Evolutionary conservation across 2,329 filamentous ascomycete species (phyloP).

Genomic region (Xylariomycetidae sp.): DNA sequence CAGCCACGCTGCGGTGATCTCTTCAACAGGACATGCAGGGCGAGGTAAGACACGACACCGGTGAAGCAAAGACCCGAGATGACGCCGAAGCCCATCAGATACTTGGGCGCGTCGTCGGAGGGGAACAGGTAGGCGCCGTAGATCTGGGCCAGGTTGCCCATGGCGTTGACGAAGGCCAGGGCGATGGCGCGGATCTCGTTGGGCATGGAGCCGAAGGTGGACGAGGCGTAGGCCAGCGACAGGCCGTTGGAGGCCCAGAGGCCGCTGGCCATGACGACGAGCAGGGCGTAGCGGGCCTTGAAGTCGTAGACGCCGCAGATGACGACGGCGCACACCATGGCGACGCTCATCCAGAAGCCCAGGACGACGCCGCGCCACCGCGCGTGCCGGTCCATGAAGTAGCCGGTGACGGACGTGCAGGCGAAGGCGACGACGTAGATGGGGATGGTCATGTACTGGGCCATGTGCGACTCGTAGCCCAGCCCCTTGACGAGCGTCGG

Average conservation of each 20-base stretch:
- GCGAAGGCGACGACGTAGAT: slow-evolving; percentile 51
- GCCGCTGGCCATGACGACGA: slow-evolving; percentile 52
- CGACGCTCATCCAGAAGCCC: slow-evolving; percentile 39
- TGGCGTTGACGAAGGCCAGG: slow-evolving; percentile 47
- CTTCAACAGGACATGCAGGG: slow-evolving; percentile 1
- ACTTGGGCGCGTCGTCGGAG: slow-evolving; percentile 14
- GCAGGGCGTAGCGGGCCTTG: slow-evolving; percentile 47
- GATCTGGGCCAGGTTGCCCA: slow-evolving; percentile 51
- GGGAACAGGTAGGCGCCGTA: slow-evolving; percentile 40
- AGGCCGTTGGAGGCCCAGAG: slow-evolving; percentile 50
- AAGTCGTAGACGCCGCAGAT: slow-evolving; percentile 44
- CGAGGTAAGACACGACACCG: slow-evolving; percentile 6
- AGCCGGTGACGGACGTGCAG: slow-evolving; percentile 39
- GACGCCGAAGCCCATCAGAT: slow-evolving; percentile 18
- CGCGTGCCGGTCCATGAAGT: slow-evolving; percentile 42
- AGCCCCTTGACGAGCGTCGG: slow-evolving; percentile 35
- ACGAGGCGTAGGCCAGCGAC: slow-evolving; percentile 46
- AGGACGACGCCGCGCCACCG: slow-evolving; percentile 44
- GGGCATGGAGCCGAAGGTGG: slow-evolving; percentile 44
- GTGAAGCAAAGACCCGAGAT: slow-evolving; percentile 22
- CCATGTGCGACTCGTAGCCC: slow-evolving; percentile 39
- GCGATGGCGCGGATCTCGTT: slow-evolving; percentile 47
- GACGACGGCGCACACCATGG: slow-evolving; percentile 33
- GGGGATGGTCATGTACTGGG: slow-evolving; percentile 48
- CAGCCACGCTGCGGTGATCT: background rate